These are phyloP conservation scores for Lasiodiplodia hormozganensis DNA, from an alignment of 2,329 filamentous ascomycete species.

Conservation along the genomic window DNA sequence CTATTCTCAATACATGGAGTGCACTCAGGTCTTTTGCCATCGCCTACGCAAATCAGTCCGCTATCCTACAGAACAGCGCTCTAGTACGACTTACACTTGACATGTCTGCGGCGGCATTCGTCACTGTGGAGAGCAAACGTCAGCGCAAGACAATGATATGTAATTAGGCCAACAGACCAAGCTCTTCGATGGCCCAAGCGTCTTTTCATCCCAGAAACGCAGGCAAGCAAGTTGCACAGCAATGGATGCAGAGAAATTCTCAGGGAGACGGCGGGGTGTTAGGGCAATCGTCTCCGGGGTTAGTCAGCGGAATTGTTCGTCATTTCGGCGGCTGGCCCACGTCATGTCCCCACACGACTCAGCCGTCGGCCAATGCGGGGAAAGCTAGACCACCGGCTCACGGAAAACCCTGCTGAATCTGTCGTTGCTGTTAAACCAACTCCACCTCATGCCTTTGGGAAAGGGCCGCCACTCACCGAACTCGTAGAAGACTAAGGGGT, in stretches of 20 bases:
- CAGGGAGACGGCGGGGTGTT: neutral
- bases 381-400: neutral
- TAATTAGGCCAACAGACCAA: neutral
- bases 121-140: neutral
- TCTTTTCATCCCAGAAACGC: neutral
- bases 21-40: neutral
- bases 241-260: neutral
- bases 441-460: no score
- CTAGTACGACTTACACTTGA: neutral
- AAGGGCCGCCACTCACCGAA: no score
- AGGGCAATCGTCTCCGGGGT: conserved; percentile 15
- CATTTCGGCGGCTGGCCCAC: neutral
- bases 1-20: neutral
- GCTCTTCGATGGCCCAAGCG: conserved; percentile 7
- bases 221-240: neutral
- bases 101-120: conserved; percentile 3
- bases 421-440: neutral
- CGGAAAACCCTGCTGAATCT: conserved; percentile 9
- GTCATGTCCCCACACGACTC: neutral
- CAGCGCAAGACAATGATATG: neutral
- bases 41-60: neutral
- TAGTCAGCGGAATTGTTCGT: conserved; percentile 14
- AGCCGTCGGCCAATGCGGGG: neutral
- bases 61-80: neutral
- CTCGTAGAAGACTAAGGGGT: no score